phyloP scores from a whole-genome alignment of 768 basidiomycete species.

The Mycena rebaudengoi region DNA sequence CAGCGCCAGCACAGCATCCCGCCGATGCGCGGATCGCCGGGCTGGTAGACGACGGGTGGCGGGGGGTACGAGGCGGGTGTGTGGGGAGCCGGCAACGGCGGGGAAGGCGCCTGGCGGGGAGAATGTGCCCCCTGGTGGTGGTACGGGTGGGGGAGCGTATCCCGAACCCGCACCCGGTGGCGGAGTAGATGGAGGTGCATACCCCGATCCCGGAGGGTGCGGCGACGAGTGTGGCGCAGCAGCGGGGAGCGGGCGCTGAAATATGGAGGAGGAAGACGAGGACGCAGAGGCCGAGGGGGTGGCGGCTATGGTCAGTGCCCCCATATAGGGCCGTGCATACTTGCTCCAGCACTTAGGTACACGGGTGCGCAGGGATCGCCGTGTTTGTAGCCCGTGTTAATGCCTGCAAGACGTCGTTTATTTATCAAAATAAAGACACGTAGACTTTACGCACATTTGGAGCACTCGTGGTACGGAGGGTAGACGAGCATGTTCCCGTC shows the following conservation, averaged over 20 bases:
- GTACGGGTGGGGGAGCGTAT: too few species aligned
- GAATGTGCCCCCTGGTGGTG: background rate
- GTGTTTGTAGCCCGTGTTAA: slow-evolving; percentile 13
- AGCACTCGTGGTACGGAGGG: slow-evolving; percentile 66
- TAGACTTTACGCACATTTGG: slow-evolving; percentile 78
- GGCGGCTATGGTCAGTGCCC: slow-evolving; percentile 57
- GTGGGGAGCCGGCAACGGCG: slow-evolving; percentile 5
- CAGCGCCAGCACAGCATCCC: slow-evolving; percentile 74
- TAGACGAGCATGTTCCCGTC: slow-evolving; percentile 74
- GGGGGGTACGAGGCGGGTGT: slow-evolving; percentile 15
- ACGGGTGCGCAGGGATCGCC: background rate
- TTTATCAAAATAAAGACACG: background rate
- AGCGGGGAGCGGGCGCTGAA: slow-evolving; percentile 49
- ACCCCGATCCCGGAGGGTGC: background rate
- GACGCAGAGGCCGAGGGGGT: background rate
- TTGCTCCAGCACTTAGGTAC: slow-evolving; percentile 73
- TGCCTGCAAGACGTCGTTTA: background rate
- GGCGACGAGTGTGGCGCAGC: slow-evolving; percentile 12
- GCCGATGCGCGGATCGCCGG: slow-evolving; percentile 78
- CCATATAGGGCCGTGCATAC: slow-evolving; percentile 66
- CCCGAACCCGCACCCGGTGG: background rate
- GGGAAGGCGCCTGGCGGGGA: slow-evolving; percentile 11
- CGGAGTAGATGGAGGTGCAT: too few species aligned
- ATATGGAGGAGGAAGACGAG: slow-evolving; percentile 26
- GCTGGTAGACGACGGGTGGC: slow-evolving; percentile 47